Evolutionary conservation across 495 filamentous ascomycete genomes (phyloP), one percentile per base, ranked within the genome.

Genomic region (Aspergillus campestris): DNA sequence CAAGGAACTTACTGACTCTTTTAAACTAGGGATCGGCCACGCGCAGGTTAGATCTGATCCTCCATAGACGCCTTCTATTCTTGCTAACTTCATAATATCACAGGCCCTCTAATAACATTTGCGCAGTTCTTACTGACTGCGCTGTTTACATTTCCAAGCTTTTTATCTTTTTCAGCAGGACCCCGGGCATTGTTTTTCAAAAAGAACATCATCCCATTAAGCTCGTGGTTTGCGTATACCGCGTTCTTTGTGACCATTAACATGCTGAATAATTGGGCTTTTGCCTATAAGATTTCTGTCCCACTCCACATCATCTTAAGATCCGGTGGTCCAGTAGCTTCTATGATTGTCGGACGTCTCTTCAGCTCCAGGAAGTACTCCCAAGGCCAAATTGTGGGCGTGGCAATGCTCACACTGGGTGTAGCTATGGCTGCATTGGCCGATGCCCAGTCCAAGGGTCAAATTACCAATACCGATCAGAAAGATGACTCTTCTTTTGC

Each of bases 281-380:
- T 99, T 60, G 89, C 87, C 47, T 97, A 95, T 67, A 83, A 87
- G 47, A 97, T 99, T 39, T 94, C 87, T 5, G 91, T 99, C 0
- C 92, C 92, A 15, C 80, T 99, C 37, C 92, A 99, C 58, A 99
- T 97, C 53, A 96, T 99, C 47, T 70, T 99, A 6, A 84, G 92
- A 13, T 95, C 89, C 34, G 94, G 89, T 15, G 94, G 92, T 7
- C 94, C 88, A 48, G 91, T 96, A 38, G 90, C 89, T 1, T 97
- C 92, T 0, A 89, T 99, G 76, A 61, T 82, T 6, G 84, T 91
- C 32, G 92, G 92, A 18, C 87, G 78, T 57, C 31, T 92, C n/a
- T 87, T 80, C 49, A 70, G 66, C 43, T 87, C 86, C 8, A 94
- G 87, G 67, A 74, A 72, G 58, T 99, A 95, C 54, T 86, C 86